These are phyloP conservation scores for Aspergillus nidulans DNA, from an alignment of 495 filamentous ascomycete species.

Conservation along the genomic window DNA sequence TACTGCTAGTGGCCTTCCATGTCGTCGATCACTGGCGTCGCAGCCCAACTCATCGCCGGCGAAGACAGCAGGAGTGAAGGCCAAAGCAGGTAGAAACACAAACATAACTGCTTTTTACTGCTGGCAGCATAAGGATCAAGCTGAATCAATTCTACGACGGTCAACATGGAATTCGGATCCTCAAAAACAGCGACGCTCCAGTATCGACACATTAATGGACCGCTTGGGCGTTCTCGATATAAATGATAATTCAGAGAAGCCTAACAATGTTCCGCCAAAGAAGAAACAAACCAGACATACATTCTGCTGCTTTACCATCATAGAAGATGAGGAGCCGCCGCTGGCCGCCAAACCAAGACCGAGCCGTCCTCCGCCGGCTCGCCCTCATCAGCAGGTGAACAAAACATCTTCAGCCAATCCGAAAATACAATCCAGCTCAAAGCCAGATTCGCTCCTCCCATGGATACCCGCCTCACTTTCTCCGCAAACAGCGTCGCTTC, in stretches of 20 bases:
- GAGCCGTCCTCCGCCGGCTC: not conserved
- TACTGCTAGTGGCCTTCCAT: conserved; percentile 70
- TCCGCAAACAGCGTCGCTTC: conserved; percentile 58
- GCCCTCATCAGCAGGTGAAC: conserved; percentile 3
- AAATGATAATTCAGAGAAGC: conserved; percentile 26
- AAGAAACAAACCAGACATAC: conserved; percentile 7
- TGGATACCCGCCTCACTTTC: conserved; percentile 62
- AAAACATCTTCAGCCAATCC: conserved; percentile 8
- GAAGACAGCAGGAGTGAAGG: conserved; percentile 27
- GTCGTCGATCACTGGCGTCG: conserved; percentile 62
- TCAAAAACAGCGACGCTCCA: conserved; percentile 56
- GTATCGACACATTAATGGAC: conserved; percentile 78
- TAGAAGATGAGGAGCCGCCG: conserved; percentile 16
- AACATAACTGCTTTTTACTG: conserved; percentile 65
- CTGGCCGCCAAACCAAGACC: conserved; percentile 7
- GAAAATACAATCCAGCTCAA: conserved; percentile 35
- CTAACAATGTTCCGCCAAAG: conserved; percentile 14
- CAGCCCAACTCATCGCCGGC: conserved; percentile 33
- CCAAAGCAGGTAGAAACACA: conserved; percentile 34
- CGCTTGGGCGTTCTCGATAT: conserved; percentile 69
- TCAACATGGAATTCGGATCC: conserved; percentile 12
- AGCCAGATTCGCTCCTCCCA: conserved; percentile 43
- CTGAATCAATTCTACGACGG: conserved; percentile 30
- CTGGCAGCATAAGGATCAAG: conserved; percentile 93
- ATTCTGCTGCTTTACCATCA: conserved; percentile 39